phyloP scores from a whole-genome alignment of 345 rosid species.

The Balakata baccata region DNA sequence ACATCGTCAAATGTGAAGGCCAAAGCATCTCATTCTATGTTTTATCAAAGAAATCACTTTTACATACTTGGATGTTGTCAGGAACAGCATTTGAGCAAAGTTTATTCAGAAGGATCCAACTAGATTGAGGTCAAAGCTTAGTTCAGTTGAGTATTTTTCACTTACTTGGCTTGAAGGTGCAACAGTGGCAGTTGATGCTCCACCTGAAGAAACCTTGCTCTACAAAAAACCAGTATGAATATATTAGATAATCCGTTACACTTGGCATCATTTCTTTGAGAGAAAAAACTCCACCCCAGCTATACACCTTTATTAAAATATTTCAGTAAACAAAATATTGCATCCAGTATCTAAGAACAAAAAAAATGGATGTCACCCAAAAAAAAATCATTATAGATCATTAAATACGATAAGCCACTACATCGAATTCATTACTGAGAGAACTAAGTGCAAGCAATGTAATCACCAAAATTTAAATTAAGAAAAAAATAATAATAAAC shows the following conservation, averaged over 20 bases:
- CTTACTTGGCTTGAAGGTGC: conserved; percentile 12
- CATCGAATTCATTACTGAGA: background rate
- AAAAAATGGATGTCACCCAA: background rate
- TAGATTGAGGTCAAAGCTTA: background rate
- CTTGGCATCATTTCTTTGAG: background rate
- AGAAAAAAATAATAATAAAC: background rate
- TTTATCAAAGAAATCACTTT: no score
- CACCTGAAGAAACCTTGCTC: conserved; percentile 16
- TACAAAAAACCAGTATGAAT: conserved; percentile 1
- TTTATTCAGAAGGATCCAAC: background rate
- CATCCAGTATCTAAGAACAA: background rate
- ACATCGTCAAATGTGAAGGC: background rate
- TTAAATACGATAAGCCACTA: background rate
- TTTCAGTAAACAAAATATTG: background rate
- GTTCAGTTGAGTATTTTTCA: background rate
- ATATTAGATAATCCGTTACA: background rate
- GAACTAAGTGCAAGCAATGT: background rate
- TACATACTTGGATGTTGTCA: background rate
- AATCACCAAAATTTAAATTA: background rate
- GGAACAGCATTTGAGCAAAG: background rate
- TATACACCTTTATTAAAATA: background rate
- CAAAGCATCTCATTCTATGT: background rate
- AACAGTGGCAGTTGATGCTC: conserved; percentile 11
- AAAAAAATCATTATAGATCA: background rate
- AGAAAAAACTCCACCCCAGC: no score